These are phyloP conservation scores for Xylaria sp. DNA, from an alignment of 2,329 filamentous ascomycete genomes.

Conservation along the genomic window DNA sequence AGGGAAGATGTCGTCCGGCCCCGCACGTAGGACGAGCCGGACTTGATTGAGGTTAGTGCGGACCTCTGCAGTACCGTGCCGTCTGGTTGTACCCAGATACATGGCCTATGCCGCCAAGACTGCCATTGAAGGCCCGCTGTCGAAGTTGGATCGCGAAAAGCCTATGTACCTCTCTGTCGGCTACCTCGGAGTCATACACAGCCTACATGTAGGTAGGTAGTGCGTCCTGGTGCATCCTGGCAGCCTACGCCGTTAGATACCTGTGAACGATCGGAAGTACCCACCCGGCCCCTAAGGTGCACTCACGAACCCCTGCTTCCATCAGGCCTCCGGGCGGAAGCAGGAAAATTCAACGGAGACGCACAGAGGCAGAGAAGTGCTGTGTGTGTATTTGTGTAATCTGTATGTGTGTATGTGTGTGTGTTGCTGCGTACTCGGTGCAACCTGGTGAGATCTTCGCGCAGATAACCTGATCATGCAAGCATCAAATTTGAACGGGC, in stretches of 20 bases:
- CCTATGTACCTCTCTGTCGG: no score
- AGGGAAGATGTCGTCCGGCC: not conserved
- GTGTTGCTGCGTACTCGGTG: not conserved
- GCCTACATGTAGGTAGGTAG: not conserved
- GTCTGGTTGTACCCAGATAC: no score
- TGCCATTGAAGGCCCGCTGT: no score
- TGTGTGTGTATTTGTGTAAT: not conserved
- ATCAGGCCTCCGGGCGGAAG: not conserved
- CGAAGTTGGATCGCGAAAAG: not conserved
- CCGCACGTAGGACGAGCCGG: not conserved
- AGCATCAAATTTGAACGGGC: slow-evolving; percentile 16
- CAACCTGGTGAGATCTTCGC: slow-evolving; percentile 15
- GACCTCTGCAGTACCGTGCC: no score
- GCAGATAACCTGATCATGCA: slow-evolving; percentile 25
- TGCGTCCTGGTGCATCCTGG: no score
- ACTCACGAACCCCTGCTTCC: not conserved
- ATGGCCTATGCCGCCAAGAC: no score
- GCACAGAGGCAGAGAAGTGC: no score
- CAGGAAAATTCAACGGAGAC: not conserved
- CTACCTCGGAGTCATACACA: not conserved
- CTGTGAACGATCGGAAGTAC: no score
- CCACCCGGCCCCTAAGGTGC: no score
- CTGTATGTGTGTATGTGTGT: not conserved
- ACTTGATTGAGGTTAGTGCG: not conserved
- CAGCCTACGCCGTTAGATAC: no score